Evolutionary conservation across 331 rosid species (phyloP), one percentile per base, ranked within the genome.

Genomic region (Rhamnella rubrinervis): DNA sequence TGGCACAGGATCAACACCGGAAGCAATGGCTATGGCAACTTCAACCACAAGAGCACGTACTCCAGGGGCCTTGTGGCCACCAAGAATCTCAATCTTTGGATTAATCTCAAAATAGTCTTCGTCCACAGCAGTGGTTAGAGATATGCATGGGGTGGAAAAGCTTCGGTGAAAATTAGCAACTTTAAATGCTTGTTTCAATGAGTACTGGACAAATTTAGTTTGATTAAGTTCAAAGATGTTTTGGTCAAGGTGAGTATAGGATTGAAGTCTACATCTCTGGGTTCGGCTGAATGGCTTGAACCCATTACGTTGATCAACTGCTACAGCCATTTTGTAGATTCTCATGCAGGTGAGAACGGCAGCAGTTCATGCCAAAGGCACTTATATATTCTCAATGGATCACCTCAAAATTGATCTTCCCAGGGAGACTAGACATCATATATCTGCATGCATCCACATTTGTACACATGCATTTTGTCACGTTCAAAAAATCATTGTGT

Each of bases 101-200:
- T 67, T 72, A n/a, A 69, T 57, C 37, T 61, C 80, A 55, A 69
- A 63, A 18, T 87, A 10, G 1, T 53, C 92, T 65, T 93, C 95
- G 49, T 85, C 90, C 12, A 73, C 44, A 9, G 75, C 47, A 16
- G 75, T 47, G 70, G 78, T 72, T 46, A 79, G 76, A 75, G 89
- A 84, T 3, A 93, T 89, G 85, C 98, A 93, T 55, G 98, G 97
- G 75, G 95, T 93, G 79, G 98, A 93, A 80, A 83, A 84, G 79
- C 98, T 93, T 68, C 93, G 81, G 81, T 84, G 98, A 74, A 93
- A 81, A 64, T 80, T 86, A n/a, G 74, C 81, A 40, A 65, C 81
- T 77, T 78, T 73, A 50, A 80, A 71, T 67, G 90, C 85, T 67
- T 80, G 82, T 67, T 78, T 85, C 53, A 79, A 75, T 70, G 90